phyloP scores from a whole-genome alignment of 2,329 filamentous ascomycete genomes.

The Penicillium sp. region DNA sequence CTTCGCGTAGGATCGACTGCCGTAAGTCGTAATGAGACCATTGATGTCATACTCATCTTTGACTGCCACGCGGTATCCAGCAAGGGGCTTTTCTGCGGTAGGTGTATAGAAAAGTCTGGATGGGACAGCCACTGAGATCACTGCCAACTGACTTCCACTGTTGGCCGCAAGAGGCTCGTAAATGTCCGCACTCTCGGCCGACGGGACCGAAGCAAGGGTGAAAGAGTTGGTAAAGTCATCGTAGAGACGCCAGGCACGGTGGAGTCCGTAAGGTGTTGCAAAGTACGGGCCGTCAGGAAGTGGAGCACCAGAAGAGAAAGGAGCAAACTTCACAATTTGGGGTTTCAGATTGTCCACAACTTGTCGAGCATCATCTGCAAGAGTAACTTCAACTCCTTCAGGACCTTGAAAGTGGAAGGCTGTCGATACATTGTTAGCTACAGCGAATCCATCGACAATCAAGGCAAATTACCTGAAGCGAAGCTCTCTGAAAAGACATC shows the following conservation, averaged over 20 bases:
- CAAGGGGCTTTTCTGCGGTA: constrained; percentile 48
- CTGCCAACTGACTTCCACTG: not conserved
- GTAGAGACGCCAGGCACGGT: not conserved
- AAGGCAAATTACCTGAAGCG: not conserved
- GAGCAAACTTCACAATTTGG: not conserved
- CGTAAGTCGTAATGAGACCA: constrained; percentile 58
- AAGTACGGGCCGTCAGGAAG: not conserved
- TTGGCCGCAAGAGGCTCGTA: not conserved
- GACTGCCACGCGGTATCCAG: constrained; percentile 55
- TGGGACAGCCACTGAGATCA: constrained; percentile 50
- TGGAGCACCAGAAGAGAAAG: not conserved
- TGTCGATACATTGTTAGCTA: not conserved
- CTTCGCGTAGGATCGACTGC: constrained; percentile 61
- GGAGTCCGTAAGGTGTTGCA: not conserved
- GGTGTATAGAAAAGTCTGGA: constrained; percentile 62
- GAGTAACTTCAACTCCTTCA: not conserved
- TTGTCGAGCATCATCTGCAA: not conserved
- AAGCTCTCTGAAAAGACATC: not conserved
- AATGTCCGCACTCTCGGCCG: not conserved
- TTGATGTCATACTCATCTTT: constrained; percentile 65
- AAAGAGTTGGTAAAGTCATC: not conserved
- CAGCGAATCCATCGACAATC: not conserved
- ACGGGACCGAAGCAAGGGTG: not conserved
- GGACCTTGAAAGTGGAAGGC: not conserved
- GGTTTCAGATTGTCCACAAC: not conserved